Evolutionary conservation across 169 alveolate species (phyloP).

Genomic region (Cryptosporidium bovis): DNA sequence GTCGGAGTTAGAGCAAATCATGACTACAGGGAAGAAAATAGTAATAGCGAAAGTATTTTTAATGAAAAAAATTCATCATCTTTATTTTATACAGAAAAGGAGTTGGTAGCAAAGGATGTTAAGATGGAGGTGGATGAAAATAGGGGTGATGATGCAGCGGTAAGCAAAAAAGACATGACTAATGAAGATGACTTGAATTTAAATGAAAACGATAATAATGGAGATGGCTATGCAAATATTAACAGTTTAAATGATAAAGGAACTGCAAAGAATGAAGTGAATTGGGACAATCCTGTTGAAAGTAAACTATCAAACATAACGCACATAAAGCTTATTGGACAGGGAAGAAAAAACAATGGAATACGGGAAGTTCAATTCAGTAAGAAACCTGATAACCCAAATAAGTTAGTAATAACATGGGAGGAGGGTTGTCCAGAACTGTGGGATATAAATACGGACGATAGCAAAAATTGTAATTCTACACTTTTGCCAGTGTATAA

Average conservation of each 20-base stretch:
- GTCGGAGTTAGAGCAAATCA: conserved; percentile 10
- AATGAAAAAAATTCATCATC: no score
- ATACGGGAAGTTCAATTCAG: conserved; percentile 69
- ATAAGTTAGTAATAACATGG: conserved; percentile 66
- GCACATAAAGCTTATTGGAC: conserved; percentile 33
- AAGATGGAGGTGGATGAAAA: neutral
- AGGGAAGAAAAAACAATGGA: conserved; percentile 6
- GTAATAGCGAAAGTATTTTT: neutral
- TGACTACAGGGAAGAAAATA: neutral
- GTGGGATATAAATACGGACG: conserved; percentile 51
- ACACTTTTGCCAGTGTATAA: conserved; percentile 41
- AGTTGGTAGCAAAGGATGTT: conserved; percentile 9
- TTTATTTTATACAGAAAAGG: neutral
- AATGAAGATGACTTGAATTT: neutral
- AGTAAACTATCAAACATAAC: conserved; percentile 7
- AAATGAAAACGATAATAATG: neutral
- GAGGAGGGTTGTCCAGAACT: conserved; percentile 72
- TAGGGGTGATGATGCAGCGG: neutral
- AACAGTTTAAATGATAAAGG: neutral
- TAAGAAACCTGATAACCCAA: conserved; percentile 21
- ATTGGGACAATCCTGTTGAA: neutral
- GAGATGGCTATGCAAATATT: neutral
- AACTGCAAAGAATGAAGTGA: neutral
- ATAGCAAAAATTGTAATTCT: conserved; percentile 1
- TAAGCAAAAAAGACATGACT: neutral